Conservation (phyloP, 441 rosid genomes). For the Adansonia rubrostipa region DNA sequence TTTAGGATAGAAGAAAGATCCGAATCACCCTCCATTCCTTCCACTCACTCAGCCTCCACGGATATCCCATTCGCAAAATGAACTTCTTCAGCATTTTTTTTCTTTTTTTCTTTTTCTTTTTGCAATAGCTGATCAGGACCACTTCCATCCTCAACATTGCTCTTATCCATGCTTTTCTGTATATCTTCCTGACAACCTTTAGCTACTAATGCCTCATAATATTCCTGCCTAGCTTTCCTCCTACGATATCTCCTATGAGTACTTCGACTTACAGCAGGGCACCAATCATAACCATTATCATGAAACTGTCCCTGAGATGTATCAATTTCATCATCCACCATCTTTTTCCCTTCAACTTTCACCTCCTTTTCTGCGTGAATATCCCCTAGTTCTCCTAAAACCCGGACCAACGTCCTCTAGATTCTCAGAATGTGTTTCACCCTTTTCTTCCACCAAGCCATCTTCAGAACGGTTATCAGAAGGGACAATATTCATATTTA, state of each 20-base stretch:
- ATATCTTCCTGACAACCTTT: conserved; percentile 61
- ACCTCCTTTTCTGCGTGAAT: conserved; percentile 63
- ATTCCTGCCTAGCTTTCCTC: conserved; percentile 73
- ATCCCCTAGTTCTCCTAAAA: conserved; percentile 47
- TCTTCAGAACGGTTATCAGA: conserved; percentile 48
- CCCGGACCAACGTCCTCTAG: conserved; percentile 47
- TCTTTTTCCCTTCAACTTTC: conserved; percentile 76
- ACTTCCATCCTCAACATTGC: conserved; percentile 26
- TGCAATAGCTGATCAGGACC: conserved; percentile 27
- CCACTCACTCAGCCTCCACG: conserved; percentile 37
- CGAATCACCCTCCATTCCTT: conserved; percentile 36
- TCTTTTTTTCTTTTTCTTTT: no score
- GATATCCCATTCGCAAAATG: conserved; percentile 30
- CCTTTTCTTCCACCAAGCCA: conserved; percentile 44
- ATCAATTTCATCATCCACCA: conserved; percentile 84
- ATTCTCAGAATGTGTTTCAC: conserved; percentile 50
- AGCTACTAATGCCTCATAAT: conserved; percentile 49
- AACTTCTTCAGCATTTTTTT: conserved; percentile 28
- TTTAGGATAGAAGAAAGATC: conserved; percentile 52
- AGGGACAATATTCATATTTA: conserved; percentile 56
- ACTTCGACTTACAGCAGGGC: conserved; percentile 89
- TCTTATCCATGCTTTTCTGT: conserved; percentile 39
- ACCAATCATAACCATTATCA: conserved; percentile 68
- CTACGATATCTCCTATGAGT: conserved; percentile 79
- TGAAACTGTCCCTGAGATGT: conserved; percentile 68